phyloP scores from a whole-genome alignment of 2,329 filamentous ascomycete genomes.

The Pestalotiopsis sp. region DNA sequence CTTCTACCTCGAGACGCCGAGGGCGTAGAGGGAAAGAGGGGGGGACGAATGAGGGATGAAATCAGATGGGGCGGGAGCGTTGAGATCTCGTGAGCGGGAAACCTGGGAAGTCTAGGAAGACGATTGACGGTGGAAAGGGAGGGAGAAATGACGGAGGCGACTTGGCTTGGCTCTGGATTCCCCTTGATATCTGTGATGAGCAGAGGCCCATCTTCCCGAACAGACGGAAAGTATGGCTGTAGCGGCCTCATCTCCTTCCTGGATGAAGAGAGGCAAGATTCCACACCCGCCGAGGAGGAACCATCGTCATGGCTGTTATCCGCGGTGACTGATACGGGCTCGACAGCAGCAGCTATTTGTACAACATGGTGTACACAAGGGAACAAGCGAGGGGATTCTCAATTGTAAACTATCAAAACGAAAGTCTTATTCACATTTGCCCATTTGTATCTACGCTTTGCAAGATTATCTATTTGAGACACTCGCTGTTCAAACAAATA shows the following conservation, averaged over 20 bases:
- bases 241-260: too few species aligned
- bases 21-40: conserved; percentile 9
- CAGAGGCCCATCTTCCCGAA: too few species aligned
- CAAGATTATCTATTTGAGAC: too few species aligned
- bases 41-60: too few species aligned
- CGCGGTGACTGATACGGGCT: background rate
- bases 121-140: background rate
- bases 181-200: too few species aligned
- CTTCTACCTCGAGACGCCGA: conserved; percentile 72
- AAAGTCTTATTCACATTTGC: background rate
- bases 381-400: background rate
- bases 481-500: too few species aligned
- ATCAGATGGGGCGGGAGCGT: background rate
- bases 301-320: background rate
- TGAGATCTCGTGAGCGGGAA: too few species aligned
- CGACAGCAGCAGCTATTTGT: background rate
- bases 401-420: background rate
- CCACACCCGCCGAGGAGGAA: background rate
- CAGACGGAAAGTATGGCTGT: too few species aligned
- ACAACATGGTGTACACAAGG: background rate
- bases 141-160: background rate
- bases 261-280: too few species aligned
- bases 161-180: too few species aligned
- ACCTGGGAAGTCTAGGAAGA: too few species aligned
- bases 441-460: too few species aligned